Evolutionary conservation across 73 alveolate genomes (phyloP), one percentile per base, ranked within the genome.

Genomic region (Paramecium pentaurelia): DNA sequence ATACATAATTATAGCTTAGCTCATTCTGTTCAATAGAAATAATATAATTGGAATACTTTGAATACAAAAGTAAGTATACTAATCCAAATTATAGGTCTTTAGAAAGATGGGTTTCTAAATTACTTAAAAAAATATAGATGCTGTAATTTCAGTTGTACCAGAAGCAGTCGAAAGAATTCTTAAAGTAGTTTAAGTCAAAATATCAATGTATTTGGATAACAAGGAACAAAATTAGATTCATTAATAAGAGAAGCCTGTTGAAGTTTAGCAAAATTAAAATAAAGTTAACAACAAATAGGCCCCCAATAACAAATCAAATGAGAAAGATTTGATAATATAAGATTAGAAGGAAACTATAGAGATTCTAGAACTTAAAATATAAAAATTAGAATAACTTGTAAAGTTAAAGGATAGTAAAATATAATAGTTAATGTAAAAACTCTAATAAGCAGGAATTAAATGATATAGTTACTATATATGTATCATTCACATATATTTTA

Each of bases 1-100:
- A 58, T 97, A 49, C 98, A 97, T 93, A 97, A 97, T 95, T 97
- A 97, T 86, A 92, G 95, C 4, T 85, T 77, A 59, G 98, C 97
- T 5, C 93, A 94, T 85, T 95, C 98, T 28, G 96, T 94, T 6
- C 40, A 88, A 60, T 93, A 93, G 68, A 97, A 97, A 94, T 86
- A 93, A 40, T 90, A 93, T 60, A 98, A 98, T 91, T 98, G 99
- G 99, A 94, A 96, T 92, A 98, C 99, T 59, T 93, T 98, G 59
- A 95, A 95, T 86, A 64, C 90, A 38, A 98, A 97, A 88, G 89
- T 80, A 87, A 49, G 34, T 30, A 49, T 49, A 18, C 5, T 36
- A 32, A 36, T 49, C 44, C 7, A 32, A 10, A 68, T n/a, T 75
- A 14, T 18, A 86, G 80, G 99, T 98, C 28, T 95, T 98, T 95